These are phyloP conservation scores for Solanum peruvianum DNA, from an alignment of 257 asterid species.

Conservation along the genomic window DNA sequence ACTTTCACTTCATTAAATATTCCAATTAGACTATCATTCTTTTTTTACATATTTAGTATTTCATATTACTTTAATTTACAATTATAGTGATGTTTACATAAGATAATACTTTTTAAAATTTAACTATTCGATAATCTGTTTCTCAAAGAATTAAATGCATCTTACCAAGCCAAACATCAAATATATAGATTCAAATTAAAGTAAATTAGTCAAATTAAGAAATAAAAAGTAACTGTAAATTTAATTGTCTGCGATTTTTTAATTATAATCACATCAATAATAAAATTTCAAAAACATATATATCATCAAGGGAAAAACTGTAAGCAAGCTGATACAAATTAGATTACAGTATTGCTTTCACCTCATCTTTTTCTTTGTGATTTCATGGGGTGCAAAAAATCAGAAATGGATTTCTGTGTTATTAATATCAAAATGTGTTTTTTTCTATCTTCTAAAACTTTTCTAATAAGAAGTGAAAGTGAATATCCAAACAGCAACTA, in stretches of 20 bases:
- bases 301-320: background rate
- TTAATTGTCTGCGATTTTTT: no score
- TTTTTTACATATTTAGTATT: no score
- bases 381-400: background rate
- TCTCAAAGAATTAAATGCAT: background rate
- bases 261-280: background rate
- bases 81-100: no score
- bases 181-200: no score
- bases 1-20: background rate
- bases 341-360: background rate
- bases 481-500: background rate
- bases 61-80: no score
- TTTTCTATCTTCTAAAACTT: background rate
- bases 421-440: background rate
- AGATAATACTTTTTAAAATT: fast-evolving
- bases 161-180: no score
- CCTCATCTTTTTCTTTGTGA: background rate
- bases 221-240: no score
- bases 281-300: background rate
- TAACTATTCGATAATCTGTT: background rate
- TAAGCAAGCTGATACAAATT: background rate
- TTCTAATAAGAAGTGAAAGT: background rate
- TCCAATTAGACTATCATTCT: no score
- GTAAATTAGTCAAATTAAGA: no score
- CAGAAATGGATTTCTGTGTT: background rate